phyloP scores from a whole-genome alignment of 2,329 filamentous ascomycete species.

The Aurifilum marmelostoma region DNA sequence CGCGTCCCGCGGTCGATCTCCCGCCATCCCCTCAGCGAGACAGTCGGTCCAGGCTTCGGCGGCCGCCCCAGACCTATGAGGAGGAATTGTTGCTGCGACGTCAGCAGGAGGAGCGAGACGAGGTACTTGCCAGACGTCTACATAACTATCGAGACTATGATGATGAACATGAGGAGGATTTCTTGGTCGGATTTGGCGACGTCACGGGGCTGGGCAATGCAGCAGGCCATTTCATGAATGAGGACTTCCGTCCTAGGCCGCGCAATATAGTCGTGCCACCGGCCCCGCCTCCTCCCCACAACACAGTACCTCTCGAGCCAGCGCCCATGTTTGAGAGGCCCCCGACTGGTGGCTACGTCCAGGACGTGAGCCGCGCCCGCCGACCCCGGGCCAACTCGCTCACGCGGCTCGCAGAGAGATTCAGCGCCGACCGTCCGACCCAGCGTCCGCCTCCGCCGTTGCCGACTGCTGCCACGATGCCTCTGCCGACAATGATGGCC shows the following conservation, averaged over 20 bases:
- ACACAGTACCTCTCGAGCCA: conserved; percentile 24
- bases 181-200: conserved; percentile 42
- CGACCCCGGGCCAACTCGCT: conserved; percentile 48
- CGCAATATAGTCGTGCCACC: conserved; percentile 43
- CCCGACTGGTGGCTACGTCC: conserved; percentile 47
- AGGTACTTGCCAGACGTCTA: conserved; percentile 44
- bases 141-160: conserved; percentile 42
- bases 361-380: conserved; percentile 48
- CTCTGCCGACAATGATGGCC: conserved; percentile 42
- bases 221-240: conserved; percentile 62
- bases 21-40: conserved; percentile 39
- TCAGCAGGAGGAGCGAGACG: conserved; percentile 52
- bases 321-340: conserved; percentile 42
- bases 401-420: conserved; percentile 56
- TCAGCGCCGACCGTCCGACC: conserved; percentile 42
- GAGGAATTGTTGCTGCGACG: conserved; percentile 51
- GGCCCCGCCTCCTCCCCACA: conserved; percentile 35
- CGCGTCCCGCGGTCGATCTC: conserved; percentile 21
- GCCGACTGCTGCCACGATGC: conserved; percentile 37
- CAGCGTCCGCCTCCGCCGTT: conserved; percentile 34
- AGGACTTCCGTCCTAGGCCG: conserved; percentile 54
- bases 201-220: conserved; percentile 53
- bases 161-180: conserved; percentile 42
- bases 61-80: conserved; percentile 46
- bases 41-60: conserved; percentile 36